A percentile compares a stretch with the other conserved stretches of the same genome.
Conservation (phyloP, 768 basidiomycete species). For the Auriscalpium orientale region DNA sequence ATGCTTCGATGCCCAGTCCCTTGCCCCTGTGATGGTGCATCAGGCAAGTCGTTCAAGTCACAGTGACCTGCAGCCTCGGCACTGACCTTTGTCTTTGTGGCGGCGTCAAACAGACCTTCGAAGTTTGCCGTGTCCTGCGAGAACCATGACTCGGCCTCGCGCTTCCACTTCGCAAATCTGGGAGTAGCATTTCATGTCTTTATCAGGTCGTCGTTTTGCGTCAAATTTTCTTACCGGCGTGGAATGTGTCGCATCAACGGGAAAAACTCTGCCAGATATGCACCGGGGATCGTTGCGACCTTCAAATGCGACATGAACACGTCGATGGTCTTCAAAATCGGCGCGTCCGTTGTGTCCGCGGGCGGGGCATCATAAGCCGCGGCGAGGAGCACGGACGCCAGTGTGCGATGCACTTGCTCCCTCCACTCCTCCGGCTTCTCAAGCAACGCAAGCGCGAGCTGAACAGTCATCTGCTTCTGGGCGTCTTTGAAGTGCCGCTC, state of each 20-base stretch:
- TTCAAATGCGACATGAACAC: background rate
- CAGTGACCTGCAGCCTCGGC: too few species aligned
- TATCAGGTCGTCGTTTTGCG: background rate
- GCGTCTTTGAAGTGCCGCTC: background rate
- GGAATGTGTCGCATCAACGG: slow-evolving; percentile 16
- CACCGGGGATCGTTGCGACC: slow-evolving; percentile 11
- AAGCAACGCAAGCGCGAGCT: background rate
- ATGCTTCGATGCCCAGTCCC: slow-evolving; percentile 4
- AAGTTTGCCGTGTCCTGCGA: background rate
- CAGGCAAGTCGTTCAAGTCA: too few species aligned
- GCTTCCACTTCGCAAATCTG: slow-evolving; percentile 19
- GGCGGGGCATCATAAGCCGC: slow-evolving; percentile 3
- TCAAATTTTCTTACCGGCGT: background rate
- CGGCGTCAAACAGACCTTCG: background rate
- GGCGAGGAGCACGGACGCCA: background rate
- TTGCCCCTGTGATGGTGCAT: slow-evolving; percentile 2
- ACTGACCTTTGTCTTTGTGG: too few species aligned
- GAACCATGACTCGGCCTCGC: slow-evolving; percentile 9
- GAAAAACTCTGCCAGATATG: slow-evolving; percentile 17
- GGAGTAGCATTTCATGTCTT: background rate
- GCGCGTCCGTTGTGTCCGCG: background rate
- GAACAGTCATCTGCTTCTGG: background rate
- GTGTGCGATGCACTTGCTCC: background rate
- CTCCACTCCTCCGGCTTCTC: background rate
- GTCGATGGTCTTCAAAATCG: background rate